These are phyloP conservation scores for Cladosporium oxysporum DNA, from an alignment of 2,329 filamentous ascomycete species.

Conservation along the genomic window DNA sequence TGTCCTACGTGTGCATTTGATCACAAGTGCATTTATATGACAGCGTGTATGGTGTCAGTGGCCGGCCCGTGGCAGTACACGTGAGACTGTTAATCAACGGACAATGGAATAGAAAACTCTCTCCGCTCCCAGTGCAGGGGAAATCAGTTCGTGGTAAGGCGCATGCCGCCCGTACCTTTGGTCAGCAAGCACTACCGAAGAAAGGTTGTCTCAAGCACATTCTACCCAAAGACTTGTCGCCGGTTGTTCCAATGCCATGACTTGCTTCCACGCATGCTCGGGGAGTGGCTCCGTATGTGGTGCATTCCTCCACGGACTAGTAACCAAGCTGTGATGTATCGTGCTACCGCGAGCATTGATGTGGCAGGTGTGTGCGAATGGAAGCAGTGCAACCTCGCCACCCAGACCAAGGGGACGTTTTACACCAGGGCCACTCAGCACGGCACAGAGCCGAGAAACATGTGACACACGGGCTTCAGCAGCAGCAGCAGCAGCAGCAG, in stretches of 20 bases:
- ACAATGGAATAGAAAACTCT: not conserved
- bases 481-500: not conserved
- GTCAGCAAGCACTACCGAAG: not conserved
- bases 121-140: not conserved
- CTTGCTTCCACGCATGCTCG: not conserved
- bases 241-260: not conserved
- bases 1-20: not conserved
- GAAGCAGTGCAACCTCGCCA: not conserved
- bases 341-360: not conserved
- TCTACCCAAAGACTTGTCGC: not conserved
- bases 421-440: not conserved
- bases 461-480: constrained; percentile 1
- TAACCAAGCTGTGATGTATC: not conserved
- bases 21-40: not conserved
- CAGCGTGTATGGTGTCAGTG: not conserved
- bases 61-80: too few species aligned
- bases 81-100: not conserved
- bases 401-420: not conserved
- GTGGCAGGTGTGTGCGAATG: not conserved
- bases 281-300: not conserved
- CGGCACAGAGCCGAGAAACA: not conserved
- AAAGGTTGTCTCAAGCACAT: not conserved
- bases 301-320: not conserved
- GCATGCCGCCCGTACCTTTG: not conserved
- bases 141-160: not conserved